Conservation (phyloP, 2,329 filamentous ascomycete genomes). For the Ophiostoma himal-ulmi region DNA sequence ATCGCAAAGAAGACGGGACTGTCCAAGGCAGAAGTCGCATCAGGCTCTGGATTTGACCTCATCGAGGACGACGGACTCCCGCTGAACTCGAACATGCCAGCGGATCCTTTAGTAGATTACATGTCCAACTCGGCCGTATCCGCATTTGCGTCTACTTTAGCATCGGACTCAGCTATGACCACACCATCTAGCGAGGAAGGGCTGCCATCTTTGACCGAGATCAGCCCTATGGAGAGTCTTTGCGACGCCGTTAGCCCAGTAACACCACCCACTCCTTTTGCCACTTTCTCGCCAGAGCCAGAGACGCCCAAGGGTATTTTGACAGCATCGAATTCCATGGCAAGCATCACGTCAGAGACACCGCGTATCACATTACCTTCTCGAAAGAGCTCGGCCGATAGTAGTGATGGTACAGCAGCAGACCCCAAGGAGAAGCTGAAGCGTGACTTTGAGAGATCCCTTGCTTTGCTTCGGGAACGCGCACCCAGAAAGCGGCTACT, state of each 20-base stretch:
- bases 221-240: not conserved
- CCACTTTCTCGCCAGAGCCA: not conserved
- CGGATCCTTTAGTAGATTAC: not conserved
- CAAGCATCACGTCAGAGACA: conserved; percentile 87
- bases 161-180: not conserved
- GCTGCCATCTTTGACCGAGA: not conserved
- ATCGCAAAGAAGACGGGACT: conserved; percentile 15
- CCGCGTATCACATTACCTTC: conserved; percentile 99
- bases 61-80: conserved; percentile 14
- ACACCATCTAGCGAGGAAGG: not conserved
- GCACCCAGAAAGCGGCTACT: conserved; percentile 39
- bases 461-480: conserved; percentile 31
- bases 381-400: conserved; percentile 51
- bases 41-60: conserved; percentile 16
- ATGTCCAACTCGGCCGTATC: not conserved
- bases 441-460: conserved; percentile 1
- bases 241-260: not conserved
- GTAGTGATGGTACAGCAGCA: not conserved
- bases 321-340: conserved; percentile 55
- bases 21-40: conserved; percentile 19
- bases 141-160: not conserved
- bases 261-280: not conserved
- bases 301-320: not conserved
- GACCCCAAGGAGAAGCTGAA: not conserved
- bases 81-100: not conserved